Conservation (phyloP, 2,329 filamentous ascomycete genomes). For the Apiospora saccharicola region DNA sequence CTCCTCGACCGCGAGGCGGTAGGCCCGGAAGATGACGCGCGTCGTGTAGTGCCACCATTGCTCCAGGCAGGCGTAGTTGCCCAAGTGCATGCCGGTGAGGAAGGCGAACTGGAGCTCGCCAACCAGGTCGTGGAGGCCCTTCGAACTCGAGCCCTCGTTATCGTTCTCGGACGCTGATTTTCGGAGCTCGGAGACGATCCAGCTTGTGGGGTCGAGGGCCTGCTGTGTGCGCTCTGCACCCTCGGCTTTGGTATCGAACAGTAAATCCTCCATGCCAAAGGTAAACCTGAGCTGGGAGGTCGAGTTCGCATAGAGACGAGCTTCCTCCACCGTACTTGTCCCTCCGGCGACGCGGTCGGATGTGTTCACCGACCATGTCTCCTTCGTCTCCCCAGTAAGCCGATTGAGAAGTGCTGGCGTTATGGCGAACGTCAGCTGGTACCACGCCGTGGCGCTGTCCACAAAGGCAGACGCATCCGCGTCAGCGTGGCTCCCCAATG, state of each 20-base stretch:
- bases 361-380: conserved; percentile 62
- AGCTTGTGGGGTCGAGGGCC: conserved; percentile 50
- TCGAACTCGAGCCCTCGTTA: not conserved
- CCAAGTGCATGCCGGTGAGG: conserved; percentile 63
- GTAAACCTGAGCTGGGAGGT: conserved; percentile 37
- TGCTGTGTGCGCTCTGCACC: conserved; percentile 41
- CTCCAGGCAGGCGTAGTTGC: conserved; percentile 65
- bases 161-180: not conserved
- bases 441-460: conserved; percentile 54
- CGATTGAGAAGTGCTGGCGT: conserved; percentile 52
- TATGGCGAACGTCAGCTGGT: conserved; percentile 58
- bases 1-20: conserved; percentile 49
- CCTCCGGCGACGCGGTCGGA: conserved; percentile 59
- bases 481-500: conserved; percentile 30
- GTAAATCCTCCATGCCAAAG: conserved; percentile 39
- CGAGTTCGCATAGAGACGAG: conserved; percentile 45
- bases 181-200: conserved; percentile 49
- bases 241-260: conserved; percentile 37
- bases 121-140: conserved; percentile 51
- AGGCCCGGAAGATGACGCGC: conserved; percentile 59
- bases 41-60: conserved; percentile 68
- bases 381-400: conserved; percentile 51
- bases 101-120: conserved; percentile 69
- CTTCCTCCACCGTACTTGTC: conserved; percentile 48
- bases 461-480: conserved; percentile 36